phyloP scores from a whole-genome alignment of 345 rosid species.

The Microcos paniculata region DNA sequence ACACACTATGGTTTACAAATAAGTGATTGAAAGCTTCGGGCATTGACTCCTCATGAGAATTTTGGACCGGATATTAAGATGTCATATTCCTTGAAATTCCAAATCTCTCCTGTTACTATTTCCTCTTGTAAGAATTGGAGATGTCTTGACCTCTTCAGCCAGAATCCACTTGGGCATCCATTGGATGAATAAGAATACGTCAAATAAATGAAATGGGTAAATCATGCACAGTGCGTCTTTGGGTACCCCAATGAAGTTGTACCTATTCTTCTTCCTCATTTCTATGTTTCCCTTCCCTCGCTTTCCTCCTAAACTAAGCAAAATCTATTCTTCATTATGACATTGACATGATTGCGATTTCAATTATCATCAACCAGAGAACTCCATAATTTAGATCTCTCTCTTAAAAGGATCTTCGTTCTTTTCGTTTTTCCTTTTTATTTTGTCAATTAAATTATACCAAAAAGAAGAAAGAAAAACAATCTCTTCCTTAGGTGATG shows the following conservation, averaged over 20 bases:
- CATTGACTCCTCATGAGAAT: background rate
- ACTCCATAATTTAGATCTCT: background rate
- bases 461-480: too few species aligned
- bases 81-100: background rate
- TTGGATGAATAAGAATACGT: background rate
- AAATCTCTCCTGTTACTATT: background rate
- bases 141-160: background rate
- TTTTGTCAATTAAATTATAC: too few species aligned
- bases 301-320: constrained; percentile 2
- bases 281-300: background rate
- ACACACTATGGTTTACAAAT: background rate
- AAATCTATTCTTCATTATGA: background rate
- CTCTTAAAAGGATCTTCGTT: too few species aligned
- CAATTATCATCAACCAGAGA: background rate
- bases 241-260: background rate
- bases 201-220: background rate
- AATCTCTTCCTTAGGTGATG: background rate
- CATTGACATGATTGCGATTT: background rate
- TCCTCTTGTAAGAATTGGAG: too few species aligned
- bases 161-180: background rate
- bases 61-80: background rate
- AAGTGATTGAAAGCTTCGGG: background rate
- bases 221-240: background rate
- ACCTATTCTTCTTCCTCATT: background rate
- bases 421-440: too few species aligned